Percentiles rank a stretch among this genome's conserved stretches.
These are phyloP conservation scores for Tetraselmis chui DNA, from an alignment of 139 green algal species.

Conservation along the genomic window DNA sequence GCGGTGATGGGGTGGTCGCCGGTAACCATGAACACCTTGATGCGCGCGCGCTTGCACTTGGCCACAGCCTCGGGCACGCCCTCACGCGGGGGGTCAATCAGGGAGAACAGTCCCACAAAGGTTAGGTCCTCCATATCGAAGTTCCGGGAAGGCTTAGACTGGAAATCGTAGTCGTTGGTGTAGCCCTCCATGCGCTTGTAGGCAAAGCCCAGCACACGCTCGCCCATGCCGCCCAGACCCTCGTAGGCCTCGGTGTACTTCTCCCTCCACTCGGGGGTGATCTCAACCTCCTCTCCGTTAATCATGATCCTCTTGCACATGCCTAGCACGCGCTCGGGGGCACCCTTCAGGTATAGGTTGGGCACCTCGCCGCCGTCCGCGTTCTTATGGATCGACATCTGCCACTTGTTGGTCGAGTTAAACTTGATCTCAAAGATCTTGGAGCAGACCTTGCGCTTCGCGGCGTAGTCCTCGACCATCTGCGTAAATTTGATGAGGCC, in stretches of 20 bases:
- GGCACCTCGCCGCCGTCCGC: not conserved
- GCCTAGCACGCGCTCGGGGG: conserved; percentile 49
- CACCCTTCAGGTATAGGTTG: conserved; percentile 31
- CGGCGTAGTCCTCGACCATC: conserved; percentile 45
- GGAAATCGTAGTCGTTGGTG: conserved; percentile 8
- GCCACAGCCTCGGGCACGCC: conserved; percentile 64
- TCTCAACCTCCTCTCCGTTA: conserved; percentile 33
- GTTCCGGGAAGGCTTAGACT: conserved; percentile 7
- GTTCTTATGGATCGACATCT: conserved; percentile 70
- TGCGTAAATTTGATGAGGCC: conserved; percentile 66
- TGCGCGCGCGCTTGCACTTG: conserved; percentile 44
- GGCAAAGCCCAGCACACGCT: conserved; percentile 41
- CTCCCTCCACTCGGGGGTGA: conserved; percentile 27
- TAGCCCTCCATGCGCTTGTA: conserved; percentile 15
- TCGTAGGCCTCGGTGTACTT: conserved; percentile 34
- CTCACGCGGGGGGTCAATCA: conserved; percentile 73
- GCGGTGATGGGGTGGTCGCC: conserved; percentile 46
- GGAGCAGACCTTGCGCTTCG: conserved; percentile 40
- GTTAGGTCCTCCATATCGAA: conserved; percentile 25
- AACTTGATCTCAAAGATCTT: conserved; percentile 91
- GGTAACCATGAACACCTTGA: conserved; percentile 76
- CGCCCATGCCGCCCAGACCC: conserved; percentile 27
- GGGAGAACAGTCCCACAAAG: conserved; percentile 65
- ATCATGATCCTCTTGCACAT: conserved; percentile 37
- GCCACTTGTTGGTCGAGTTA: conserved; percentile 87